These are phyloP conservation scores for Xerocomus cyaneibrunnescens DNA, from an alignment of 1,284 basidiomycete genomes.

Conservation along the genomic window DNA sequence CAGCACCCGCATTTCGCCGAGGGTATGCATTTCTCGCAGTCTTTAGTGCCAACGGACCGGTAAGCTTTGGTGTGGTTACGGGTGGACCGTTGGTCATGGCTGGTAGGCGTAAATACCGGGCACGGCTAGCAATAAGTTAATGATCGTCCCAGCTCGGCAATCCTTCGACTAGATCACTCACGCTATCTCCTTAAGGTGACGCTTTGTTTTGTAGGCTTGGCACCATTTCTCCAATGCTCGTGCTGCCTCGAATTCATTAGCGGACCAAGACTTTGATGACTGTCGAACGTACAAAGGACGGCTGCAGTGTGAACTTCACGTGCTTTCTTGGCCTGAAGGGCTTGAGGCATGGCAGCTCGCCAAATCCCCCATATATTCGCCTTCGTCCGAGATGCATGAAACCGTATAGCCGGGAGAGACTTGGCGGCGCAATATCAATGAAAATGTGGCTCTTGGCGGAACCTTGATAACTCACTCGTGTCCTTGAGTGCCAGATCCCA, in stretches of 20 bases:
- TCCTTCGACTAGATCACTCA: slow-evolving; percentile 43
- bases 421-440: slow-evolving; percentile 32
- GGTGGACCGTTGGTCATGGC: slow-evolving; percentile 38
- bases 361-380: slow-evolving; percentile 61
- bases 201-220: slow-evolving; percentile 63
- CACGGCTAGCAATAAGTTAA: slow-evolving; percentile 43
- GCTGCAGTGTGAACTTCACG: slow-evolving; percentile 56
- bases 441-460: slow-evolving; percentile 6
- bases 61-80: slow-evolving; percentile 22
- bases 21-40: slow-evolving; percentile 33
- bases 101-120: slow-evolving; percentile 70
- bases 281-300: slow-evolving; percentile 54
- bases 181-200: slow-evolving; percentile 78
- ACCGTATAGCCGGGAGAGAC: slow-evolving; percentile 74
- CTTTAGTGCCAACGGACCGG: slow-evolving; percentile 20
- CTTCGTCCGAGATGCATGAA: slow-evolving; percentile 62
- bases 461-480: slow-evolving; percentile 49
- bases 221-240: slow-evolving; percentile 63
- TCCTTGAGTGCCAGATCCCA: slow-evolving; percentile 69
- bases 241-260: slow-evolving; percentile 41
- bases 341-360: slow-evolving; percentile 67
- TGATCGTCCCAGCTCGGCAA: slow-evolving; percentile 19
- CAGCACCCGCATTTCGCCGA: slow-evolving; percentile 31
- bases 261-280: slow-evolving; percentile 4
- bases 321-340: slow-evolving; percentile 61